These are phyloP conservation scores for Tylopilus sp. DNA, from an alignment of 1,284 basidiomycete species.

Conservation along the genomic window DNA sequence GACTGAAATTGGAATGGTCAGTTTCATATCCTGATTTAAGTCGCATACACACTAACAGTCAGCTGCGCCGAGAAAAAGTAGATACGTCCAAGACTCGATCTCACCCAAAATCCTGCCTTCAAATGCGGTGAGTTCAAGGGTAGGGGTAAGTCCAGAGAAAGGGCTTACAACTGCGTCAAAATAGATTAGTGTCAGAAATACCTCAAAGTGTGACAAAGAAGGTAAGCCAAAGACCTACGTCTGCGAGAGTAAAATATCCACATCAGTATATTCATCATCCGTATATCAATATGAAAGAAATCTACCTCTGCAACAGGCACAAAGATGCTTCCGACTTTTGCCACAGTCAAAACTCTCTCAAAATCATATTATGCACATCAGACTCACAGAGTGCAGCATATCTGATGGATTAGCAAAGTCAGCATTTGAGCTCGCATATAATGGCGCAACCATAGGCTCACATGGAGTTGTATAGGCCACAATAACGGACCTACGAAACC, in stretches of 20 bases:
- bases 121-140: neutral
- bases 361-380: neutral
- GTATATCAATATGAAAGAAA: neutral
- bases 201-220: neutral
- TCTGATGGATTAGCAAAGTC: neutral
- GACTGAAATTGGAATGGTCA: neutral
- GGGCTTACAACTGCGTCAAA: neutral
- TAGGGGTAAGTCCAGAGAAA: neutral
- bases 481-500: neutral
- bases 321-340: neutral
- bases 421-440: neutral
- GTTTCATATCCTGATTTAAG: neutral
- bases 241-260: neutral
- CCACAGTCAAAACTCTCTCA: neutral
- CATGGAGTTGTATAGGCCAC: neutral
- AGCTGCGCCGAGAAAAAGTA: neutral
- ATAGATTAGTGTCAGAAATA: neutral
- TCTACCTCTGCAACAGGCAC: neutral
- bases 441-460: neutral
- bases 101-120: neutral
- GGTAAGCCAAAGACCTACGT: neutral
- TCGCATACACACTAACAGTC: neutral
- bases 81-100: neutral
- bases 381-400: neutral
- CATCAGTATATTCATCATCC: neutral